Evolutionary conservation across 768 basidiomycete species (phyloP), one percentile per base, ranked within the genome.

Genomic region (Collybiopsis luxurians): DNA sequence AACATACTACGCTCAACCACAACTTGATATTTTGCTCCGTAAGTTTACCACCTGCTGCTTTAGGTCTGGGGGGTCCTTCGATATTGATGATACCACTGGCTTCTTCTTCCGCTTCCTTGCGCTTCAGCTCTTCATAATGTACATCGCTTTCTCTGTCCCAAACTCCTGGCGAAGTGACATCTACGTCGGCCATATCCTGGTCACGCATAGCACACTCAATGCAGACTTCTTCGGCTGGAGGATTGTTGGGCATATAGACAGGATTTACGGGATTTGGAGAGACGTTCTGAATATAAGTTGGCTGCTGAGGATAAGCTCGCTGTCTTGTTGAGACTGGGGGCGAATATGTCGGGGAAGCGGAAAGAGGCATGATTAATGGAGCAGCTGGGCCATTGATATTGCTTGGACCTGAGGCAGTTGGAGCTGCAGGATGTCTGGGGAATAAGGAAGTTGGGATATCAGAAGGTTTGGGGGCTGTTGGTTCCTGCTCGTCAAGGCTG

Each of bases 201-300:
- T 99, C 97, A 30, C 97, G 87, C 95, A 98, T 98, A 57, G 97
- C 89, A 67, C 97, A 99, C 71, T 98, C 97, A 34, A 97, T 78
- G 64, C 96, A 99, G 28, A 98, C 75, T 69, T 98, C 96, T 63
- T 91, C 89, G 61, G 82, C 85, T 10, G 73, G 82, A 23, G 78
- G 82, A 13, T 75, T 75, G 30, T 71, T 70, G 59, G 85, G 82
- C 0, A 81, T 78, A 63, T 82, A 85, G 3, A 85, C 78, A 2
- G 87, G 80, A 59, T 87, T 85, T 48, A 86, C 76, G 40, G 86
- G 76, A 51, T 77, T 80, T 12, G 80, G 78, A 1, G 81, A 65
- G n/a, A 76, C 59, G 0, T 73, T 66, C 43, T 85, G 84, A 4
- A 90, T 84, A 62, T 84, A 90, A 1, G 84, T 90, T n/a, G 89